Evolutionary conservation across 768 basidiomycete species (phyloP).

Genomic region (Russula olivacea): DNA sequence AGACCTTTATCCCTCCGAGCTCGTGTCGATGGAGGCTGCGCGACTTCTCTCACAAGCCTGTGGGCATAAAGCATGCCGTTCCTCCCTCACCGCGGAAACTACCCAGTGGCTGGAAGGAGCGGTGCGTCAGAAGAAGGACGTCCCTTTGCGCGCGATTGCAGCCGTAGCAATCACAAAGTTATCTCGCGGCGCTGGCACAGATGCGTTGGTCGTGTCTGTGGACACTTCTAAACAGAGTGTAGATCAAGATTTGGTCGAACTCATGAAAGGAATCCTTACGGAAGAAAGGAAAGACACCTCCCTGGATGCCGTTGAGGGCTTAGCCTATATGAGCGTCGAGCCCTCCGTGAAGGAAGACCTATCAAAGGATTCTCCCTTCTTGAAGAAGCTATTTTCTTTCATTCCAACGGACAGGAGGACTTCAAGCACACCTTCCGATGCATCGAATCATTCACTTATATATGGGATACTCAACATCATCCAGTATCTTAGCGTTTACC

Average conservation of each 20-base stretch:
- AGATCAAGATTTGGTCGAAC: slow-evolving; percentile 7
- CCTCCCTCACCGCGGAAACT: slow-evolving; percentile 50
- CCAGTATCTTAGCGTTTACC: slow-evolving; percentile 66
- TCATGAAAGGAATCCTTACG: slow-evolving; percentile 32
- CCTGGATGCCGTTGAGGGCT: slow-evolving; percentile 68
- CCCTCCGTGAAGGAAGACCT: slow-evolving; percentile 55
- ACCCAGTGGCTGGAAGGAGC: slow-evolving; percentile 63
- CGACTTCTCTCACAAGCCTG: slow-evolving; percentile 71
- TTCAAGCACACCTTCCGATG: slow-evolving; percentile 22
- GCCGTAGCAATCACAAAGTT: slow-evolving; percentile 77
- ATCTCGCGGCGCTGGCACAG: slow-evolving; percentile 51
- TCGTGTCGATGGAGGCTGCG: slow-evolving; percentile 55
- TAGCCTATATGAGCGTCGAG: slow-evolving; percentile 68
- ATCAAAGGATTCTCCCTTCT: slow-evolving; percentile 45
- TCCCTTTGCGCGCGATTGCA: slow-evolving; percentile 50
- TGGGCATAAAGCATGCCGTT: slow-evolving; percentile 67
- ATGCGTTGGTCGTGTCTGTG: slow-evolving; percentile 29
- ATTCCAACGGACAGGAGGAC: slow-evolving; percentile 25
- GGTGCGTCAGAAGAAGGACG: slow-evolving; percentile 43
- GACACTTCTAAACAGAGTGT: slow-evolving; percentile 7
- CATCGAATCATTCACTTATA: slow-evolving; percentile 47
- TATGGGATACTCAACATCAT: slow-evolving; percentile 78
- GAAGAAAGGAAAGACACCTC: slow-evolving; percentile 32
- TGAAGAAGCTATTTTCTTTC: slow-evolving; percentile 40
- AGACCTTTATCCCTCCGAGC: slow-evolving; percentile 51